Conservation (phyloP, 2,329 filamentous ascomycete genomes). For the Tothia fuscella region DNA sequence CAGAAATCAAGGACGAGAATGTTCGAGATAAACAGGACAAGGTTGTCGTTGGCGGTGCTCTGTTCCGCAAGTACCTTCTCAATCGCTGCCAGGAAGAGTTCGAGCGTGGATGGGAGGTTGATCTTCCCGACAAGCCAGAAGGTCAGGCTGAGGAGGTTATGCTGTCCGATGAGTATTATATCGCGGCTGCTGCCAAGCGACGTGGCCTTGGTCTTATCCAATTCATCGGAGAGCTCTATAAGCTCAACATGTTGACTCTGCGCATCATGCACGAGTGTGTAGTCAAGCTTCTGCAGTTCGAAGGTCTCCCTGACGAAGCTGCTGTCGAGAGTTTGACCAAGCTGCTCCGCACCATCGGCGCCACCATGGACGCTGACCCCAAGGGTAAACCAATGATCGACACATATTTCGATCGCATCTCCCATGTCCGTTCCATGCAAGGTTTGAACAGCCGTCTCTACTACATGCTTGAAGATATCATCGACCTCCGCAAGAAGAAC, state of each 20-base stretch:
- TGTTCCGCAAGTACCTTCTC: conserved; percentile 97
- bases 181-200: conserved; percentile 86
- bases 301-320: conserved; percentile 83
- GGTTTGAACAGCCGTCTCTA: conserved; percentile 69
- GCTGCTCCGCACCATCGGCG: conserved; percentile 82
- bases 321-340: conserved; percentile 94
- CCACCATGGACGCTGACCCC: conserved; percentile 64
- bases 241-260: conserved; percentile 95
- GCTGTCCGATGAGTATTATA: conserved; percentile 93
- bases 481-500: conserved; percentile 65
- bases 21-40: conserved; percentile 84
- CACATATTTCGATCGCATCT: conserved; percentile 84
- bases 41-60: conserved; percentile 77
- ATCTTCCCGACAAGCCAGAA: conserved; percentile 68
- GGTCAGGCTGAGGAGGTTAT: conserved; percentile 72
- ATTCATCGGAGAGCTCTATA: conserved; percentile 98
- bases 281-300: conserved; percentile 90
- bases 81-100: conserved; percentile 99
- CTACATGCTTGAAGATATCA: conserved; percentile 94
- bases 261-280: conserved; percentile 99
- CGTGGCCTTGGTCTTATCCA: conserved; percentile 95
- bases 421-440: conserved; percentile 66
- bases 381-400: conserved; percentile 82
- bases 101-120: conserved; percentile 90
- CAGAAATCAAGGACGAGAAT: conserved; percentile 88